Evolutionary conservation across 2,329 filamentous ascomycete species (phyloP).

Genomic region (Pseudogymnoascus sp.): DNA sequence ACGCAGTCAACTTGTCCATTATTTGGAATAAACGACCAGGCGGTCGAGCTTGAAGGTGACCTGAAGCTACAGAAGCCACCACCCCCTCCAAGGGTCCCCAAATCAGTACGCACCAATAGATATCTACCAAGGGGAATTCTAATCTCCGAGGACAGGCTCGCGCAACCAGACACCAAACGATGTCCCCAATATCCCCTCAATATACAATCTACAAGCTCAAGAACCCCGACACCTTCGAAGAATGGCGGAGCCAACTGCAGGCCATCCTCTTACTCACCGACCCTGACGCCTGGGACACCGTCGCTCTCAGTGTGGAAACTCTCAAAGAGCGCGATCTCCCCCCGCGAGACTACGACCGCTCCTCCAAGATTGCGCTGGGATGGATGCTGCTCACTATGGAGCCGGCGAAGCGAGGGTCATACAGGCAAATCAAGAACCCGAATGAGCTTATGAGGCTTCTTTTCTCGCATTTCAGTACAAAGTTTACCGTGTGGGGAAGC

Average conservation of each 20-base stretch:
- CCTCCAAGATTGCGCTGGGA: neutral
- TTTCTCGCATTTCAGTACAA: neutral
- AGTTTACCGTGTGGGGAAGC: constrained; percentile 3
- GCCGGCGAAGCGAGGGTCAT: neutral
- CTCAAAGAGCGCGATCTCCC: neutral
- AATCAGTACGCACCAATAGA: neutral
- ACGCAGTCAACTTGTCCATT: neutral
- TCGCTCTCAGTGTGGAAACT: neutral
- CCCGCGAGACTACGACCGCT: neutral
- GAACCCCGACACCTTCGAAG: neutral
- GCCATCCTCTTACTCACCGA: neutral
- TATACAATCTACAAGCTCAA: constrained; percentile 3
- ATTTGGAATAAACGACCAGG: neutral
- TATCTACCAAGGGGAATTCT: neutral
- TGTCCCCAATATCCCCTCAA: neutral
- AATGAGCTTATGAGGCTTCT: constrained; percentile 1
- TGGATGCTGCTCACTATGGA: constrained; percentile 4
- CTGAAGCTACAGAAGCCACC: neutral
- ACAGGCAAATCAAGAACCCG: constrained; percentile 2
- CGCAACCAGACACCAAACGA: neutral
- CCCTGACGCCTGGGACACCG: neutral
- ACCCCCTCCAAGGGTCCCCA: neutral
- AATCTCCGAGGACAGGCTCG: neutral
- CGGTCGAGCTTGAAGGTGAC: neutral
- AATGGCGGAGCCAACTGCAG: constrained; percentile 1